phyloP scores from a whole-genome alignment of 257 asterid genomes.

The Solanum chiquidenum region DNA sequence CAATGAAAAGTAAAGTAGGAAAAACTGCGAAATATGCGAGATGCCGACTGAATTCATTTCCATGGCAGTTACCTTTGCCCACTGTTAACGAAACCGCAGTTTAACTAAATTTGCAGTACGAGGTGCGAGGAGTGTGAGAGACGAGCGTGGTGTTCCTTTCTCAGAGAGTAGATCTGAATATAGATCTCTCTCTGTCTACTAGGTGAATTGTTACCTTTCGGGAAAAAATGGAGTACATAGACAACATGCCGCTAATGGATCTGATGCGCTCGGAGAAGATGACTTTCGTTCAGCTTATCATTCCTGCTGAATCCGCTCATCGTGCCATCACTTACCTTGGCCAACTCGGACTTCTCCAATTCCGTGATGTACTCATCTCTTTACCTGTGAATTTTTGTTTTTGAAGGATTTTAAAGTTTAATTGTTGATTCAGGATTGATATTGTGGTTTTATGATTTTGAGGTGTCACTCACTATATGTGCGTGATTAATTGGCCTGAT shows the following conservation, averaged over 20 bases:
- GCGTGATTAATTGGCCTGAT: background rate
- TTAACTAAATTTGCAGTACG: background rate
- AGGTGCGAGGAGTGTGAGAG: background rate
- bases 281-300: constrained; percentile 79
- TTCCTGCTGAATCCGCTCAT: constrained; percentile 94
- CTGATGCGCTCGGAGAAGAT: constrained; percentile 99
- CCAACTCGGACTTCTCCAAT: constrained; percentile 86
- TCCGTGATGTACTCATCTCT: constrained; percentile 66
- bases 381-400: background rate
- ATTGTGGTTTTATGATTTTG: background rate
- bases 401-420: background rate
- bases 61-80: background rate
- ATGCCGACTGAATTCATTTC: background rate
- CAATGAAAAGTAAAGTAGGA: background rate
- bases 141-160: background rate
- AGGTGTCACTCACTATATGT: background rate
- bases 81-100: background rate
- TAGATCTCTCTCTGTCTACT: constrained; percentile 9
- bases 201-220: background rate
- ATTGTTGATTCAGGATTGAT: background rate
- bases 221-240: constrained; percentile 60
- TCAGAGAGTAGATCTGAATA: background rate
- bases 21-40: background rate
- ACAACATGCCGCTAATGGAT: constrained; percentile 74
- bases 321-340: constrained; percentile 93